Percentiles rank a stretch among this genome's conserved stretches.
These are phyloP conservation scores for Tetradesmus lagerheimii DNA, from an alignment of 139 green algal species.

Conservation along the genomic window DNA sequence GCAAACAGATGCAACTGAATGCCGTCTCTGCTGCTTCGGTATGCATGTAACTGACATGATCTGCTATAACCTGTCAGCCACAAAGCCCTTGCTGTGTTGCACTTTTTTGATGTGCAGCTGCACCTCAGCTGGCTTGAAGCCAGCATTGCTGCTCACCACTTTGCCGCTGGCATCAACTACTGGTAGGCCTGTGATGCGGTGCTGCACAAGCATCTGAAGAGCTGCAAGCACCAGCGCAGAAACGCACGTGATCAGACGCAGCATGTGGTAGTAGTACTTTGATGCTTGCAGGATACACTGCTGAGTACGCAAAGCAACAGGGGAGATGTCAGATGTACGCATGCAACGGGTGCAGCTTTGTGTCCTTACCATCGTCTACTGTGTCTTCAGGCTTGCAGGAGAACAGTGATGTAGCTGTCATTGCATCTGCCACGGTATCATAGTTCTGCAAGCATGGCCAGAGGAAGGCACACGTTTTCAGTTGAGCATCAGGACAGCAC, in stretches of 20 bases:
- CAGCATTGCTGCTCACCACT: slow-evolving; percentile 49
- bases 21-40: neutral
- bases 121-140: neutral
- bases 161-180: slow-evolving; percentile 62
- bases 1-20: neutral
- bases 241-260: neutral
- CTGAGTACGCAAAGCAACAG: neutral
- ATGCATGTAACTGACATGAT: neutral
- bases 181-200: slow-evolving; percentile 74
- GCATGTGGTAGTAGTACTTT: neutral
- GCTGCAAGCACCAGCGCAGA: slow-evolving; percentile 45
- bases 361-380: slow-evolving; percentile 62
- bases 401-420: slow-evolving; percentile 59
- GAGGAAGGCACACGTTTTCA: neutral
- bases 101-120: neutral
- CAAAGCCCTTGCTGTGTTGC: neutral
- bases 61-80: neutral
- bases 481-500: neutral
- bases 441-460: slow-evolving; percentile 24
- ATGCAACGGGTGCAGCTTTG: neutral
- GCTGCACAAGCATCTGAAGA: slow-evolving; percentile 67
- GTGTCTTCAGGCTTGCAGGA: slow-evolving; percentile 59
- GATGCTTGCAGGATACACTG: neutral
- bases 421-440: slow-evolving; percentile 63
- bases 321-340: neutral